Evolutionary conservation across 2,329 filamentous ascomycete species (phyloP), one percentile per base, ranked within the genome.

Genomic region (Ceratocystiopsis sp.): DNA sequence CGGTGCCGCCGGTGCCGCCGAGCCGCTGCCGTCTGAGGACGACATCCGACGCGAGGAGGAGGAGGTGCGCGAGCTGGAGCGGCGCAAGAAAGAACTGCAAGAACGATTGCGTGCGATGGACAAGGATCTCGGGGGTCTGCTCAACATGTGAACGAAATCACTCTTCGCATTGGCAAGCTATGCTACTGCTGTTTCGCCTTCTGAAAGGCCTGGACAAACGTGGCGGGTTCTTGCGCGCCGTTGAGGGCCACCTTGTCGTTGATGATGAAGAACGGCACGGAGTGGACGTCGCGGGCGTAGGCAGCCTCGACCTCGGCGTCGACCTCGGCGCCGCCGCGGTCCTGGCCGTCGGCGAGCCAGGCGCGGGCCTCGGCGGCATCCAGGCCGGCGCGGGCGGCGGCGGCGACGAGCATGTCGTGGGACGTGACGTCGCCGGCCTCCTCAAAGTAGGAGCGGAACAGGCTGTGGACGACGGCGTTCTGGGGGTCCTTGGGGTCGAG

Each of bases 231-330:
- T 60, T 86, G 77, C 1, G 82, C 83, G 1, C 83, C 84, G 25
- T 75, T 69, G 29, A 89, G 58, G 50, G 78, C 71, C 57, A 75
- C 79, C 50, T 64, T 65, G 2, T 66, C 77, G 53, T 87, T 79
- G 48, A 91, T 71, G 13, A 75, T 75, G 56, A 84, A 87, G 56
- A 82, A 74, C 8, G 84, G 83, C 48, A 91, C 84, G 1, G 81
- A 81, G 43, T 61, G 67, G 35, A 87, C 54, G 11, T 62, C 62
- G 53, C 69, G 65, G 10, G 55, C 57, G 50, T 67, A 66, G 35
- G 73, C 69, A 49, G 67, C 60, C 25, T 60, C 54, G 7, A 74
- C 73, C 53, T 78, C 70, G 35, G 51, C 51, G 54, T 78, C 73
- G 19, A 79, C 74, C 51, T 71, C 68, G 1, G 62, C 58, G 0